A percentile compares a stretch with the other conserved stretches of the same genome.
Conservation (phyloP, 108 stramenopile genomes). For the Fistulifera solaris region DNA sequence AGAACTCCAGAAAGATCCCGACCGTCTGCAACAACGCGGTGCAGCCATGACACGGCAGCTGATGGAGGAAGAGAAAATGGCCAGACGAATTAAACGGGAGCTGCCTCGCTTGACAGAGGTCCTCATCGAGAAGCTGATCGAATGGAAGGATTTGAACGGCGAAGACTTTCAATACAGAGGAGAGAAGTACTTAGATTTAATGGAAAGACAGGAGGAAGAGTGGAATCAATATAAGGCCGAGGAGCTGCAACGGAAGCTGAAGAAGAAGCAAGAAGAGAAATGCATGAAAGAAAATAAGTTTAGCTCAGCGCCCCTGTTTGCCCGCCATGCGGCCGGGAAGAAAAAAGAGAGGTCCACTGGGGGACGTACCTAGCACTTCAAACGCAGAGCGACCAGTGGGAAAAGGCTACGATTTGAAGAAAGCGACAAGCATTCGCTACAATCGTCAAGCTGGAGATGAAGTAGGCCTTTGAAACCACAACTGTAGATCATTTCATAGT, state of each 20-base stretch:
- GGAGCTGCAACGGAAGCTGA: slow-evolving; percentile 51
- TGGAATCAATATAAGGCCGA: slow-evolving; percentile 71
- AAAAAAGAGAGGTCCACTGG: no score
- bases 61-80: slow-evolving; percentile 91
- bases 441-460: no score
- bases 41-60: slow-evolving; percentile 78
- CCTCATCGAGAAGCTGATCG: slow-evolving; percentile 48
- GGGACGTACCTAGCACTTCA: no score
- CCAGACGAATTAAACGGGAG: slow-evolving; percentile 72
- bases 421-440: no score
- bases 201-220: slow-evolving; percentile 69
- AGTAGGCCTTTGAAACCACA: no score
- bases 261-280: slow-evolving; percentile 49
- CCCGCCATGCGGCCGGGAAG: slow-evolving; percentile 43
- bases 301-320: slow-evolving; percentile 89
- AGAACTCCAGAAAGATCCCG: slow-evolving; percentile 78
- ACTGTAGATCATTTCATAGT: no score
- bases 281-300: slow-evolving; percentile 75
- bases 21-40: slow-evolving; percentile 77
- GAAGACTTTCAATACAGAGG: slow-evolving; percentile 71
- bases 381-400: no score
- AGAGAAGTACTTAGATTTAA: slow-evolving; percentile 43
- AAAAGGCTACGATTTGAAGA: no score
- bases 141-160: slow-evolving; percentile 52
- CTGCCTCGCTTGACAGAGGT: slow-evolving; percentile 62